Conservation (phyloP, 768 basidiomycete genomes). For the Piloderma croceum region DNA sequence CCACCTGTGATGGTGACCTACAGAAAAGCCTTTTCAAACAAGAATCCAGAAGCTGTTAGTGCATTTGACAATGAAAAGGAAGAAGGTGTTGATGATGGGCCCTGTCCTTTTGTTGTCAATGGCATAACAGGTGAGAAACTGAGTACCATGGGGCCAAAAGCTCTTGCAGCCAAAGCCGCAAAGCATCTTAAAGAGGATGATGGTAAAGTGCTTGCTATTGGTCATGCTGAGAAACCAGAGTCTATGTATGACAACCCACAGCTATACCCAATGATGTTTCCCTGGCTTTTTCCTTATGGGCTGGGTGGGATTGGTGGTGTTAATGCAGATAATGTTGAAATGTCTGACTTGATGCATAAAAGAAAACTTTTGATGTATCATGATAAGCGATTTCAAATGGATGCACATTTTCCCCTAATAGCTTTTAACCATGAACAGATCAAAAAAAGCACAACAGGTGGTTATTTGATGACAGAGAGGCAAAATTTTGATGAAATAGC, state of each 20-base stretch:
- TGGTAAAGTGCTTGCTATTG: conserved; percentile 23
- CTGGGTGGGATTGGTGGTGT: conserved; percentile 25
- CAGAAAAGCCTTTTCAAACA: conserved; percentile 13
- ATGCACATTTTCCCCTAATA: conserved; percentile 32
- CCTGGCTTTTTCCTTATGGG: conserved; percentile 39
- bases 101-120: conserved; percentile 35
- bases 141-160: conserved; percentile 11
- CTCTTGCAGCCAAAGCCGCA: conserved; percentile 20
- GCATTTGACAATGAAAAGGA: conserved; percentile 23
- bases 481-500: conserved; percentile 22
- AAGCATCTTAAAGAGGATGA: conserved; percentile 19
- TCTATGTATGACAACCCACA: conserved; percentile 28
- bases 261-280: conserved; percentile 37
- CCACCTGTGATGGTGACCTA: conserved; percentile 24
- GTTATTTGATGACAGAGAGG: conserved; percentile 24
- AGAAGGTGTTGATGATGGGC: conserved; percentile 24
- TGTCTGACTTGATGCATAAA: conserved; percentile 4
- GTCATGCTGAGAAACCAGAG: conserved; percentile 17
- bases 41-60: conserved; percentile 6
- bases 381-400: conserved; percentile 33
- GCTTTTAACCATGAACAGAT: conserved; percentile 38
- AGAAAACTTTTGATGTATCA: conserved; percentile 20
- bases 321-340: neutral
- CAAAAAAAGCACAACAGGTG: conserved; percentile 19
- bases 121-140: conserved; percentile 26